Percentiles rank a stretch among this genome's conserved stretches.
phyloP scores from a whole-genome alignment of 768 basidiomycete genomes.

The Dendrothele bispora region DNA sequence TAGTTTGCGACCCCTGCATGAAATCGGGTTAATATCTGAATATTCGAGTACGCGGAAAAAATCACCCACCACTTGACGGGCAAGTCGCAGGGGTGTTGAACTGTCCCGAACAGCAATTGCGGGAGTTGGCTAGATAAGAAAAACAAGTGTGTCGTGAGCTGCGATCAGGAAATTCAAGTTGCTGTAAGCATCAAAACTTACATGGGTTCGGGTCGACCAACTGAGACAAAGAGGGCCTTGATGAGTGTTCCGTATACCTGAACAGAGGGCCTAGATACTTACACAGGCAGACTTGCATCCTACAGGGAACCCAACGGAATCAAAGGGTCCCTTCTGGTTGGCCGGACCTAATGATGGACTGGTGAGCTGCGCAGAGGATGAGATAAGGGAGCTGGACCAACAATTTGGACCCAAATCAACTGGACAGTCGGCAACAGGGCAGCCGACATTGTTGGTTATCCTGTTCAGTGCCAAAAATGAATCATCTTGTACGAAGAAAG shows the following conservation, averaged over 20 bases:
- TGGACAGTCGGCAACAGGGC: slow-evolving; percentile 54
- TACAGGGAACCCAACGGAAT: slow-evolving; percentile 44
- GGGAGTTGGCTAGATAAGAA: slow-evolving; percentile 23
- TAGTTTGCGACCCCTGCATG: slow-evolving; percentile 23
- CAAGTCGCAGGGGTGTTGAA: slow-evolving; percentile 34
- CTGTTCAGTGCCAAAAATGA: slow-evolving; percentile 7
- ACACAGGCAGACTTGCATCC: slow-evolving; percentile 56
- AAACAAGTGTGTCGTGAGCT: background rate
- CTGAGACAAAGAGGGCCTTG: too few species aligned
- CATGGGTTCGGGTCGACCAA: too few species aligned
- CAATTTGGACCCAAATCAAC: slow-evolving; percentile 40
- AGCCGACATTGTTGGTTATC: slow-evolving; percentile 56
- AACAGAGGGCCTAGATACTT: background rate
- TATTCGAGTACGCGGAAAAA: slow-evolving; percentile 10
- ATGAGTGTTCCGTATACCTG: too few species aligned
- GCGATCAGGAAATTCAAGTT: slow-evolving; percentile 9
- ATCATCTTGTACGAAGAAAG: background rate
- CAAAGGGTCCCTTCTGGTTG: slow-evolving; percentile 45
- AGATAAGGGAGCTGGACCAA: background rate
- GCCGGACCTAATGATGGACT: slow-evolving; percentile 33
- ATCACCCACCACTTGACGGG: slow-evolving; percentile 27
- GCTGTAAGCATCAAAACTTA: too few species aligned
- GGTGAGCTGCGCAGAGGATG: background rate
- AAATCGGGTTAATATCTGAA: background rate
- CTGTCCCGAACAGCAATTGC: slow-evolving; percentile 36